Evolutionary conservation across 2,329 filamentous ascomycete genomes (phyloP).

Genomic region (Penicillium sp.): DNA sequence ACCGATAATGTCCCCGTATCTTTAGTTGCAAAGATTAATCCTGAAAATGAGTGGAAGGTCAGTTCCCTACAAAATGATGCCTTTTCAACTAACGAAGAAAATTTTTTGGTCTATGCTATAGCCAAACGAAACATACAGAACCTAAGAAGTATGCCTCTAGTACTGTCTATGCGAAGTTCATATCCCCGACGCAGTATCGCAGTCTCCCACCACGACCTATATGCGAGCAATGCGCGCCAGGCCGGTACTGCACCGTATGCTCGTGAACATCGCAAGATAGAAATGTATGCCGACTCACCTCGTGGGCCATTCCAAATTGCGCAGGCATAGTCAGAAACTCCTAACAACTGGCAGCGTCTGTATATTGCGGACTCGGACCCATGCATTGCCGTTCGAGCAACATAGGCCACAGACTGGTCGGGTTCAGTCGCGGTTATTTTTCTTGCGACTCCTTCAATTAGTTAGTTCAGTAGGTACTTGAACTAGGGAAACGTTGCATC

Average conservation of each 20-base stretch:
- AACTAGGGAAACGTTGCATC: conserved; percentile 24
- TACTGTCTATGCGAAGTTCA: conserved; percentile 21
- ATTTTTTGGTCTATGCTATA: conserved; percentile 16
- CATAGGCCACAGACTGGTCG: conserved; percentile 9
- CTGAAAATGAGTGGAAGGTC: not conserved
- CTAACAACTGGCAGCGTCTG: conserved; percentile 11
- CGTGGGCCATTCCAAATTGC: conserved; percentile 23
- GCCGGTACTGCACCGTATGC: conserved; percentile 24
- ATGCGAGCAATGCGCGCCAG: conserved; percentile 22
- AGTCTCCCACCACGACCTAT: conserved; percentile 21
- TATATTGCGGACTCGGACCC: conserved; percentile 19
- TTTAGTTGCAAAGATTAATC: not conserved
- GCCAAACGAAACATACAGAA: conserved; percentile 20
- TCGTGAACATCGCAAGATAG: conserved; percentile 25
- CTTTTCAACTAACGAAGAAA: too few relatives aligned
- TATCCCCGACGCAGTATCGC: conserved; percentile 24
- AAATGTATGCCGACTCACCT: conserved; percentile 22
- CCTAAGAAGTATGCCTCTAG: conserved; percentile 19
- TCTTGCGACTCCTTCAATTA: conserved; percentile 10
- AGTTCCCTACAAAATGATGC: not conserved
- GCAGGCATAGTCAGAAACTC: conserved; percentile 14
- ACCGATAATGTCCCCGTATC: not conserved
- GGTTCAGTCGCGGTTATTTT: conserved; percentile 14
- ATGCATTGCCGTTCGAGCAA: conserved; percentile 16
- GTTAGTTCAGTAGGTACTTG: conserved; percentile 15